A percentile compares a stretch with the other conserved stretches of the same genome.
These are phyloP conservation scores for Coemansia sp. DNA, from an alignment of 192 early-diverging fungal species.

Conservation along the genomic window DNA sequence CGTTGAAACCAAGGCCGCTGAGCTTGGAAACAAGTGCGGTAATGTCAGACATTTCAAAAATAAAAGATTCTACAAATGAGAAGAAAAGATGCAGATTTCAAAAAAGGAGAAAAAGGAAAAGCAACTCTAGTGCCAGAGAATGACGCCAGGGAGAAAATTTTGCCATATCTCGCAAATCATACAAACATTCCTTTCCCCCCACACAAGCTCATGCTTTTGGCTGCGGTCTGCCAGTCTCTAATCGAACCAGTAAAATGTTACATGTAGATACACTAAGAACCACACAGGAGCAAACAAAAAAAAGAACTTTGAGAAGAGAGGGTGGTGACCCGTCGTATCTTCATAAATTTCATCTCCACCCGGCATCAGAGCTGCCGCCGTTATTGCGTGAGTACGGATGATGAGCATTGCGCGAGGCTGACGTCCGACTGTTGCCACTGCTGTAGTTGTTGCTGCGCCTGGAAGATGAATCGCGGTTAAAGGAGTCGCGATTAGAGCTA, in stretches of 20 bases:
- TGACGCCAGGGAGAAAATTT: no score
- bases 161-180: background rate
- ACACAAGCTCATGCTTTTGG: background rate
- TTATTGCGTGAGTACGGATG: constrained; percentile 37
- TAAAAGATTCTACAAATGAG: constrained; percentile 4
- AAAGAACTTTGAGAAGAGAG: background rate
- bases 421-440: background rate
- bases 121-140: no score
- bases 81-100: constrained; percentile 4
- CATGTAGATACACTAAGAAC: background rate
- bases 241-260: background rate
- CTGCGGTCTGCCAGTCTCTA: background rate
- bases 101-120: background rate
- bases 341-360: constrained; percentile 25
- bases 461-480: background rate
- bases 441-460: constrained; percentile 14
- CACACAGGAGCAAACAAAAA: background rate
- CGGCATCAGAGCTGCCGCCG: constrained; percentile 11
- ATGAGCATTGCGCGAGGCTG: constrained; percentile 22
- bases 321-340: background rate
- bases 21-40: constrained; percentile 45
- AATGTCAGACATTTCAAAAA: constrained; percentile 30
- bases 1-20: constrained; percentile 35
- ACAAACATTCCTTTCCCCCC: background rate
- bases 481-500: constrained; percentile 13